Base-by-base conservation (phyloP, 768 basidiomycete genomes). In the Rhizopogon sp. region DNA sequence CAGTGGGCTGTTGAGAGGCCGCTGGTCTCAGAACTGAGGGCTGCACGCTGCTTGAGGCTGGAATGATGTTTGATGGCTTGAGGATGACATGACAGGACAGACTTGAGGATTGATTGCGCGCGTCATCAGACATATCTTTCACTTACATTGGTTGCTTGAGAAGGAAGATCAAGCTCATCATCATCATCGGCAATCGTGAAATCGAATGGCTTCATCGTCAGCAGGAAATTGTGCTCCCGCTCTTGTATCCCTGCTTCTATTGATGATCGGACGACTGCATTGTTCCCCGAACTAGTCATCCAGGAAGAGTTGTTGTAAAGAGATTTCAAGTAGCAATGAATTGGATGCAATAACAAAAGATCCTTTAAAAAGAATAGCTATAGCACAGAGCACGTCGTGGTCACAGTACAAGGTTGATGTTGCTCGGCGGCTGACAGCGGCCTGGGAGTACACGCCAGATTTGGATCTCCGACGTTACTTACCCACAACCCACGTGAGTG, bases 111-210 rank as follows among this genome's bases (percentile, higher is more conserved):
- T 52, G 61, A 60, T 59, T 62, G 65, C 28, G 53, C 54, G 53
- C 54, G 54, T 40, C 58, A 64, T 63, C 68, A 63, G 58, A 64
- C 66, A 58, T 61, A 56, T 62, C 59, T 67, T 64, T 56, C 66
- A 75, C 74, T 74, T 66, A 76, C 72, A 58, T 67, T 66, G 60
- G 56, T 57, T 39, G 58, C 56, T 55, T 66, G 66, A 57, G 65
- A 62, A 53, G 42, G 50, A 53, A 56, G 50, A 59, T 62, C 65
- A 62, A 56, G 54, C 56, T 62, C 59, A 53, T 56, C 59, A 46
- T 56, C 43, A 50, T n/a, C 41, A 52, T 52, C 45, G 56, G 56
- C 39, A 44, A 45, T 25, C 37, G 35, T 25, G 6, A 37, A 57
- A 42, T 20, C 33, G 47, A 43, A 37, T 29, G 35, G 35, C 47